A percentile compares a stretch with the other conserved stretches of the same genome.
Conservation (phyloP, 129 eudicot species). For the Dittrichia graveolens region DNA sequence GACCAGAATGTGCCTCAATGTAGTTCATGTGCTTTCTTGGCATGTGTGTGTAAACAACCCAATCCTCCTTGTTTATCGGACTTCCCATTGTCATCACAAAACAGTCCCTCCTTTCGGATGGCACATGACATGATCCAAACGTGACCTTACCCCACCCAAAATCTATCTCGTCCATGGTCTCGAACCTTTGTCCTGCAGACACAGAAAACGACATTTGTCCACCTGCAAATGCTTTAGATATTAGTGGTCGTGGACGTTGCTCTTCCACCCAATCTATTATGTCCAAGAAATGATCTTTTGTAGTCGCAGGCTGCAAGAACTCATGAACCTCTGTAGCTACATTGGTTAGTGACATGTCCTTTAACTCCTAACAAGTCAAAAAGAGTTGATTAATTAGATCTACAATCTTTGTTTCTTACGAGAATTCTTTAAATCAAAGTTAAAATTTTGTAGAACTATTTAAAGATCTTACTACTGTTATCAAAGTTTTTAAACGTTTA, state of each 20-base stretch:
- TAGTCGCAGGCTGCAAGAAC: slow-evolving; percentile 33
- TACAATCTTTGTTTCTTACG: background rate
- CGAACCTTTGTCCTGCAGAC: slow-evolving; percentile 54
- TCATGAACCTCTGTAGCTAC: slow-evolving; percentile 42
- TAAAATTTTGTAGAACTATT: background rate
- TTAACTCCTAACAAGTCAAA: slow-evolving; percentile 16
- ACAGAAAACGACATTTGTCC: slow-evolving; percentile 35
- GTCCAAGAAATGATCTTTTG: slow-evolving; percentile 55
- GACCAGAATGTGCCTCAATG: slow-evolving; percentile 37
- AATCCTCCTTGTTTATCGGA: slow-evolving; percentile 53
- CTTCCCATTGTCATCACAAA: slow-evolving; percentile 66
- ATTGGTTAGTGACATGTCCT: slow-evolving; percentile 21
- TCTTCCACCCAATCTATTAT: slow-evolving; percentile 67
- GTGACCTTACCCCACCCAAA: slow-evolving; percentile 58
- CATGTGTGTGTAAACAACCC: slow-evolving; percentile 64
- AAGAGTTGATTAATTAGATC: background rate
- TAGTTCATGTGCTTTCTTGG: slow-evolving; percentile 38
- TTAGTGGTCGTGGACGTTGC: slow-evolving; percentile 45
- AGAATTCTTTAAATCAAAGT: background rate
- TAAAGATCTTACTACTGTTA: too few species aligned
- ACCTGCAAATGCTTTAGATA: slow-evolving; percentile 42
- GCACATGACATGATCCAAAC: slow-evolving; percentile 57
- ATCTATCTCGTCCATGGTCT: slow-evolving; percentile 41
- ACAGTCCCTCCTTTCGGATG: slow-evolving; percentile 48
- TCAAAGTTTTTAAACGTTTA: background rate